A percentile compares a stretch with the other conserved stretches of the same genome.
Conservation (phyloP, 73 alveolate species). For the Tetrahymena borealis region DNA sequence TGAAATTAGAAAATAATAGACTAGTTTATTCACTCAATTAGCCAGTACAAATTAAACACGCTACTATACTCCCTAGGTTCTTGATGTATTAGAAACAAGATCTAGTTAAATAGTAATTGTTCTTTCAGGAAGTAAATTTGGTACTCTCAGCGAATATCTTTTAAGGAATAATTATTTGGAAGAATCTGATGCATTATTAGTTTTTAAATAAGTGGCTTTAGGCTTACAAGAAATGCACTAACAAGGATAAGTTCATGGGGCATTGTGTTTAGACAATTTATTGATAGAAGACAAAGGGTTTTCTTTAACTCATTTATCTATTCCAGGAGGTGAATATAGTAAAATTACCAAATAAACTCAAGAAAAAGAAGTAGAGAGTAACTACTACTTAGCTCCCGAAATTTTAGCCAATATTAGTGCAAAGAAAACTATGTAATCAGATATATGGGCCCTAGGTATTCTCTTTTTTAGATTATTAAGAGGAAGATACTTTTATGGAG, state of each 20-base stretch:
- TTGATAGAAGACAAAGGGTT: background rate
- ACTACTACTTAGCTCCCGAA: background rate
- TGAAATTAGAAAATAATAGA: background rate
- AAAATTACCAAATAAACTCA: background rate
- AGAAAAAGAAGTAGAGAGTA: background rate
- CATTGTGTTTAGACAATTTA: background rate
- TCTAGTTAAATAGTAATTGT: background rate
- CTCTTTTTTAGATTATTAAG: background rate
- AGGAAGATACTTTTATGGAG: background rate
- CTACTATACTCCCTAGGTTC: background rate
- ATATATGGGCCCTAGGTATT: background rate
- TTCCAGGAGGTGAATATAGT: background rate
- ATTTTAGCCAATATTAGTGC: background rate
- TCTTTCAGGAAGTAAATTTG: background rate
- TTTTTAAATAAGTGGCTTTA: background rate
- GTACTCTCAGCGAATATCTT: background rate
- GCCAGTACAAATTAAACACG: background rate
- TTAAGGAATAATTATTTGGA: background rate
- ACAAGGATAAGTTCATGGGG: background rate
- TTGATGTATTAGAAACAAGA: background rate
- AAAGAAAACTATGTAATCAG: background rate
- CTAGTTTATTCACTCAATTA: background rate
- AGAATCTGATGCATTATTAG: background rate
- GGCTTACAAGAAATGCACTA: background rate
- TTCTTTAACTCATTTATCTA: background rate